These are phyloP conservation scores for Dictyostelium firmibasis DNA, from an alignment of 78 protist genomes.

Conservation along the genomic window DNA sequence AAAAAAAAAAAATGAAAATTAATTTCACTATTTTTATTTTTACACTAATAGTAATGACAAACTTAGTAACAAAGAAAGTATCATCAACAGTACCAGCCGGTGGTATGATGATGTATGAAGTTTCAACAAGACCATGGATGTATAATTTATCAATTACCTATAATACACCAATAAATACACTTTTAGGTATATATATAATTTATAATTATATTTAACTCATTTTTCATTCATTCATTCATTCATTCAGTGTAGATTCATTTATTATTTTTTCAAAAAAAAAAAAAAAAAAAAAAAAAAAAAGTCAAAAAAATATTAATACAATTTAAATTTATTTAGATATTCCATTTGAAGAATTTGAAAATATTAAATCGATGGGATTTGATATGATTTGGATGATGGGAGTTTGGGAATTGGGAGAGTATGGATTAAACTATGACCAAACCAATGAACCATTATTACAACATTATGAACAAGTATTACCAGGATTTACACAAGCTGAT, in stretches of 20 bases:
- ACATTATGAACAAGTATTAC: conserved; percentile 75
- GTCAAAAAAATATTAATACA: too few species aligned
- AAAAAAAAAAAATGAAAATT: background rate
- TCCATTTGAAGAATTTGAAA: conserved; percentile 68
- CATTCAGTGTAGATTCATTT: too few species aligned
- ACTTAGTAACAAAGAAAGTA: background rate
- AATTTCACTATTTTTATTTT: too few species aligned
- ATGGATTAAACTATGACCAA: conserved; percentile 81
- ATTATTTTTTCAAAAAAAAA: too few species aligned
- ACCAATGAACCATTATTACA: conserved; percentile 82
- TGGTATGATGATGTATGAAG: conserved; percentile 78
- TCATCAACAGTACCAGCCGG: conserved; percentile 19
- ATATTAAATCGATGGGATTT: conserved; percentile 74
- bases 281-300: too few species aligned
- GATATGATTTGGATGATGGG: conserved; percentile 92
- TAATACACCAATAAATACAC: background rate
- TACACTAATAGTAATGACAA: background rate
- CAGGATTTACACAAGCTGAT: conserved; percentile 82
- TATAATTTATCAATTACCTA: conserved; percentile 41
- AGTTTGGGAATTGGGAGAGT: conserved; percentile 90
- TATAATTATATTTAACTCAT: background rate
- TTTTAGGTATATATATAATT: conserved; percentile 6
- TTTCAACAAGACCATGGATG: conserved; percentile 83
- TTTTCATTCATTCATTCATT: background rate
- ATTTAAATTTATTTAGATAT: conserved; percentile 70